Evolutionary conservation across 108 stramenopile genomes (phyloP).

Genomic region (Pseudonitzschia delicatissima): DNA sequence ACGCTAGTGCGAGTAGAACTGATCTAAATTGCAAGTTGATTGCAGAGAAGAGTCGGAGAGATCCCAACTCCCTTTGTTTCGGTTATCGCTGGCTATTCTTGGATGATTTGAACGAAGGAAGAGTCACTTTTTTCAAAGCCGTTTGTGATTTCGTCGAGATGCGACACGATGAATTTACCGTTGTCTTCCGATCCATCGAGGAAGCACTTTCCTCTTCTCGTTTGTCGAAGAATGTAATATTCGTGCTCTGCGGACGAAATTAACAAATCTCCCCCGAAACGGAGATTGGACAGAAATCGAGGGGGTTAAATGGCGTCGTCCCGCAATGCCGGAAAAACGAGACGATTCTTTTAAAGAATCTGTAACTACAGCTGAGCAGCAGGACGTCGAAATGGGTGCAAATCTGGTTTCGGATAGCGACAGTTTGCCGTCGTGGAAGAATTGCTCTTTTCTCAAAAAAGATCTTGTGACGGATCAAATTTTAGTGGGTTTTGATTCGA

Average conservation of each 20-base stretch:
- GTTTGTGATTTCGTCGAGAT: slow-evolving; percentile 26
- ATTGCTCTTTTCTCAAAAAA: slow-evolving; percentile 43
- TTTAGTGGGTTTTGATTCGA: slow-evolving; percentile 50
- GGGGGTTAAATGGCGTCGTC: slow-evolving; percentile 11
- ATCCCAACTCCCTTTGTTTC: slow-evolving; percentile 52
- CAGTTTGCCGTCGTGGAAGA: slow-evolving; percentile 3
- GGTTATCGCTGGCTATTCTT: slow-evolving; percentile 72
- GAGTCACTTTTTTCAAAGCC: slow-evolving; percentile 31
- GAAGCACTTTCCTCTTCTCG: slow-evolving; percentile 28
- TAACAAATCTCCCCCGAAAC: slow-evolving; percentile 1
- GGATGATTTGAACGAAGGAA: slow-evolving; percentile 49
- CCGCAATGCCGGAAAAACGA: not conserved
- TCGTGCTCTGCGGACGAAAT: slow-evolving; percentile 6
- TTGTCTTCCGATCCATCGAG: slow-evolving; percentile 30
- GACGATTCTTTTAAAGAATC: not conserved
- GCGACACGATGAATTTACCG: not conserved
- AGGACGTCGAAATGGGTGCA: too few relatives aligned
- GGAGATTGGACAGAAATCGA: slow-evolving; percentile 12
- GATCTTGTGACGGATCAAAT: slow-evolving; percentile 40
- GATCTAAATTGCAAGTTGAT: slow-evolving; percentile 29
- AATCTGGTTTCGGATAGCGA: not conserved
- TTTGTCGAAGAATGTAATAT: slow-evolving; percentile 10
- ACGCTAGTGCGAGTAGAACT: not conserved
- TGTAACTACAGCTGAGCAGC: not conserved
- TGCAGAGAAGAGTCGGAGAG: slow-evolving; percentile 17